Conservation (phyloP, 345 rosid species). For the Turnera subulata region DNA sequence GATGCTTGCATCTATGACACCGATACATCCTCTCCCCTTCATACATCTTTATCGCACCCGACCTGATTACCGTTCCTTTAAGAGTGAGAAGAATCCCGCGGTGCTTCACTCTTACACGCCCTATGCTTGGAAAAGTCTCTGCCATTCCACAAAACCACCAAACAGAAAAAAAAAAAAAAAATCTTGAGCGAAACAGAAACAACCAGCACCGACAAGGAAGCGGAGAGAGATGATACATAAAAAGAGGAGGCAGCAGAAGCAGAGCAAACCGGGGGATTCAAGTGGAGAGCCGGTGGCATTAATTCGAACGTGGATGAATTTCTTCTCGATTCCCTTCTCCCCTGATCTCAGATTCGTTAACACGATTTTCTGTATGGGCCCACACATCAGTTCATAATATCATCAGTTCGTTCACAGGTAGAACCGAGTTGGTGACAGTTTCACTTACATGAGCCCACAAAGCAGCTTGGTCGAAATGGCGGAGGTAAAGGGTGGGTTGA, state of each 20-base stretch:
- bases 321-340: conserved; percentile 59
- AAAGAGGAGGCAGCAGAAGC: too few species aligned
- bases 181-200: neutral
- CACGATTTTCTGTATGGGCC: conserved; percentile 46
- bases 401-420: neutral
- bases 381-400: conserved; percentile 1
- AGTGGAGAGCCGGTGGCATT: conserved; percentile 73
- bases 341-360: conserved; percentile 43
- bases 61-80: conserved; percentile 85
- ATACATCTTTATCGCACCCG: conserved; percentile 87
- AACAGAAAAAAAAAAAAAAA: neutral
- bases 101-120: conserved; percentile 81
- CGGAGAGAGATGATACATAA: neutral
- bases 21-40: conserved; percentile 83
- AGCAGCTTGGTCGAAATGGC: conserved; percentile 65
- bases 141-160: neutral
- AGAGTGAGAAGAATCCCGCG: conserved; percentile 70
- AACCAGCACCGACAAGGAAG: neutral
- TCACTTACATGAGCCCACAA: conserved; percentile 68
- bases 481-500: conserved; percentile 51
- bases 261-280: conserved; percentile 63
- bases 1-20: conserved; percentile 79
- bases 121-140: conserved; percentile 87
- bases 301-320: conserved; percentile 77
- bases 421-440: neutral